Conservation (phyloP, 129 eudicot species). For the Smallanthus sonchifolius region DNA sequence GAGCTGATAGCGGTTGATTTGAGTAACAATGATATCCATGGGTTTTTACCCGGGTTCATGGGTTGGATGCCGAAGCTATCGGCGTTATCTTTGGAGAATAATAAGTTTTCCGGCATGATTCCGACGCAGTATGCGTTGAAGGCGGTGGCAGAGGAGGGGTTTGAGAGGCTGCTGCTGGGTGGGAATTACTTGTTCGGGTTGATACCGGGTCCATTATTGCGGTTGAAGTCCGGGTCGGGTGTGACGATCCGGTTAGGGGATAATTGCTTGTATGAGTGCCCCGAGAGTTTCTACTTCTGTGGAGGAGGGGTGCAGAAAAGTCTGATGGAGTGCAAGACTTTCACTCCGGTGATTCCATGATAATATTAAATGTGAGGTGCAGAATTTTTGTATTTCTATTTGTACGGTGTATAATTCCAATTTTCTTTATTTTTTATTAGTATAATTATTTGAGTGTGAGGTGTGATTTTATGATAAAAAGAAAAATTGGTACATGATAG, state of each 20-base stretch:
- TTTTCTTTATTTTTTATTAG: too few species aligned
- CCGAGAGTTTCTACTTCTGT: conserved; percentile 56
- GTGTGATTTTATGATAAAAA: too few species aligned
- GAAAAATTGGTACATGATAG: too few species aligned
- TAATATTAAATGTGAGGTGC: background rate
- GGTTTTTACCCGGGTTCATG: conserved; percentile 79
- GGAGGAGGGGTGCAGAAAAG: conserved; percentile 74
- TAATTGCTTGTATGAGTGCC: conserved; percentile 80
- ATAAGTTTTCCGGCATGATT: conserved; percentile 66
- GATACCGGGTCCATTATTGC: conserved; percentile 77
- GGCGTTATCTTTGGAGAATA: conserved; percentile 67
- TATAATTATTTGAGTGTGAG: too few species aligned
- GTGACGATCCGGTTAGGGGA: conserved; percentile 55
- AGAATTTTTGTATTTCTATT: background rate
- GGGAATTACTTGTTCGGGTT: conserved; percentile 84
- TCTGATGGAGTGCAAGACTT: conserved; percentile 48
- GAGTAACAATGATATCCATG: conserved; percentile 58
- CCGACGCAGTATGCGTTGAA: conserved; percentile 66
- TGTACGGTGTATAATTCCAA: too few species aligned
- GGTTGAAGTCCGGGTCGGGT: conserved; percentile 53
- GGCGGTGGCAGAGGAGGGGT: conserved; percentile 39
- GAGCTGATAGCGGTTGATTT: conserved; percentile 69
- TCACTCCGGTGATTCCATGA: conserved; percentile 66
- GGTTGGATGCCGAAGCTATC: conserved; percentile 70
- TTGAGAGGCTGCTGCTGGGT: conserved; percentile 78